Base-by-base conservation (phyloP, 106 monocot genomes). In the Amphibolis antarctica region DNA sequence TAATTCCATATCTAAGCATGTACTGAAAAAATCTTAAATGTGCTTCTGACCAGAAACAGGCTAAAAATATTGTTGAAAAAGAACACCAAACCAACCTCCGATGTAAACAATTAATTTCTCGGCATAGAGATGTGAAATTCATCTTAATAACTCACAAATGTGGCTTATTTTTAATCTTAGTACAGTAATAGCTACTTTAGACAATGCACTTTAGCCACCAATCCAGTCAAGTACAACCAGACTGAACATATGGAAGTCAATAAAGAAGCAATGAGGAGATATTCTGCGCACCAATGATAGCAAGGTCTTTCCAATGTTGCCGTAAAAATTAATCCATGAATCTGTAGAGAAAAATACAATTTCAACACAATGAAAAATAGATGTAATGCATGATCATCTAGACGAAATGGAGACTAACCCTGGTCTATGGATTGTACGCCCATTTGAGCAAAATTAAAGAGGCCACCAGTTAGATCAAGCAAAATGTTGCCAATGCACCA, bases 401-500 rank as follows among this genome's bases (percentile, higher is more conserved):
- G 46, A 61, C 19, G 30, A 48, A 44, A 46, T 42, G 43, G 53
- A 0, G 42, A 42, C 73, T 56, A 30, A 88, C 88, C 68, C 53
- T 88, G 88, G 31, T 85, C 88, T 74, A 88, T 78, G 36, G 88
- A 81, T 51, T 88, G 88, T 47, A 88, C 76, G 15, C 69, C 78
- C 84, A 88, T 68, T 66, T 88, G 88, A 57, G 67, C 78, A 79
- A 88, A 88, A 59, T 78, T 88, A 21, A 79, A 44, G 31, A 84
- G 12, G 12, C 79, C 88, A 63, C 88, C 88, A 21, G 60, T 28
- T 25, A 88, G 51, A 64, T 88, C 88, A 46, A 88, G 84, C 57
- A 84, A 74, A 45, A 85, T 82, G 67, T 84, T 88, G 42, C 84
- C 88, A 45, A 88, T 85, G 59, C 88, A 84, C 88, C 88, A 88